Evolutionary conservation across 2,329 filamentous ascomycete species (phyloP).

Genomic region (Pestalotiopsis sp.): DNA sequence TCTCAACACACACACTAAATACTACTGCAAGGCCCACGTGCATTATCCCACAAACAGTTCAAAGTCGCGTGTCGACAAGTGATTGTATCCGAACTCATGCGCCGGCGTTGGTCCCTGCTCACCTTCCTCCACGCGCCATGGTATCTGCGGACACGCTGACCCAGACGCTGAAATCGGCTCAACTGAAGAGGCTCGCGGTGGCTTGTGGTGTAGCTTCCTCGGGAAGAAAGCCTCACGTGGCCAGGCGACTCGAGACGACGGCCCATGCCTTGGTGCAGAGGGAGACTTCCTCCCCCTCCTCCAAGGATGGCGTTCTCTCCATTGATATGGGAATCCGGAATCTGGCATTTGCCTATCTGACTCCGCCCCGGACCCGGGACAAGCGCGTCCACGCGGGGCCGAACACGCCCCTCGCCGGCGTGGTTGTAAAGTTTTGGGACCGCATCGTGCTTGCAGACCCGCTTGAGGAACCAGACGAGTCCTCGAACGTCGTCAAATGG

Average conservation of each 20-base stretch:
- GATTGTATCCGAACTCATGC: too few relatives aligned
- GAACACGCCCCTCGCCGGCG: constrained; percentile 15
- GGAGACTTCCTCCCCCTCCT: constrained; percentile 17
- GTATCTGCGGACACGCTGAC: not conserved
- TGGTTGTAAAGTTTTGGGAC: constrained; percentile 34
- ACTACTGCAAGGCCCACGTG: too few relatives aligned
- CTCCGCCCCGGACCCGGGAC: constrained; percentile 21
- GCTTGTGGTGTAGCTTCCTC: constrained; percentile 59
- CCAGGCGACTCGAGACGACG: constrained; percentile 47
- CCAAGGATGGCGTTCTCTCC: constrained; percentile 58
- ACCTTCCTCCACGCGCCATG: not conserved
- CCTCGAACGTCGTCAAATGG: constrained; percentile 25
- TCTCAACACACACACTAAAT: too few relatives aligned
- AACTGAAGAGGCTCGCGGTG: constrained; percentile 60
- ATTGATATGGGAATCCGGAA: constrained; percentile 87
- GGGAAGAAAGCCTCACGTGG: constrained; percentile 59
- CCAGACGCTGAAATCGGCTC: constrained; percentile 43
- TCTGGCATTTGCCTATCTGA: constrained; percentile 69
- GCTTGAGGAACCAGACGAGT: not conserved
- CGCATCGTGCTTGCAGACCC: constrained; percentile 27
- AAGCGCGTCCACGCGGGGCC: not conserved
- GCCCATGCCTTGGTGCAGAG: constrained; percentile 10
- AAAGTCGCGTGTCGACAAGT: too few relatives aligned
- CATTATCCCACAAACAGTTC: too few relatives aligned
- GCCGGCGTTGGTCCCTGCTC: not conserved